Percentiles rank a stretch among this genome's conserved stretches.
Evolutionary conservation across 148 eudicot species (phyloP).

Genomic region (Rhododendron kiyosumense): DNA sequence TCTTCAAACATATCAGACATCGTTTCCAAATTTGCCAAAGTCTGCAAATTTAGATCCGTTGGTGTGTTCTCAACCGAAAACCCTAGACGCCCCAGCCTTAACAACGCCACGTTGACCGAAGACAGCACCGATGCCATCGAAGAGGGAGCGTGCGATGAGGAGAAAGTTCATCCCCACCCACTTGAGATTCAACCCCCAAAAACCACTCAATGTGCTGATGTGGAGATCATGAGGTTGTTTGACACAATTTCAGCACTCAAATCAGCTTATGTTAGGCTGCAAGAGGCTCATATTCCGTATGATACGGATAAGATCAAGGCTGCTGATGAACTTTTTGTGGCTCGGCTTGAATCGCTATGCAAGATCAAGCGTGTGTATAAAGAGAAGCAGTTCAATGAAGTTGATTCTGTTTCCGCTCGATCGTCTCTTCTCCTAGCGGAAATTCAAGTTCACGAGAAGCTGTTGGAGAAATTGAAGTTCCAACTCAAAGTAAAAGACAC

Average conservation of each 20-base stretch:
- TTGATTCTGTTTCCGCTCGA: conserved; percentile 15
- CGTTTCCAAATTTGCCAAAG: conserved; percentile 39
- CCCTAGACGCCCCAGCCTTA: background rate
- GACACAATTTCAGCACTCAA: conserved; percentile 36
- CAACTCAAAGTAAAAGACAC: conserved; percentile 21
- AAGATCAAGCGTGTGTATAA: conserved; percentile 33
- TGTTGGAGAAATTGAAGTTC: conserved; percentile 28
- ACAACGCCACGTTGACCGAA: conserved; percentile 2
- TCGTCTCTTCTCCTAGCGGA: conserved; percentile 31
- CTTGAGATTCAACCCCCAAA: background rate
- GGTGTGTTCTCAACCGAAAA: conserved; percentile 38
- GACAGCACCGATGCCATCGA: conserved; percentile 19
- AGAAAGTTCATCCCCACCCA: conserved; percentile 22
- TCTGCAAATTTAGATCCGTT: conserved; percentile 37
- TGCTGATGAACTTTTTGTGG: conserved; percentile 39
- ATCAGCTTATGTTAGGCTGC: conserved; percentile 46
- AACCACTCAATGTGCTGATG: background rate
- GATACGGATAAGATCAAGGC: conserved; percentile 36
- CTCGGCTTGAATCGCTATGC: conserved; percentile 26
- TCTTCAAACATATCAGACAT: conserved; percentile 30
- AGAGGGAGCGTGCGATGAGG: conserved; percentile 9
- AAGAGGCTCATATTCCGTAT: conserved; percentile 52
- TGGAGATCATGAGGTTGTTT: conserved; percentile 31
- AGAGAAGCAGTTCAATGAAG: conserved; percentile 33
- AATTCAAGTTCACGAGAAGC: conserved; percentile 33